Base-by-base conservation (phyloP, 495 filamentous ascomycete species). In the Sabuloglossum arenarium region DNA sequence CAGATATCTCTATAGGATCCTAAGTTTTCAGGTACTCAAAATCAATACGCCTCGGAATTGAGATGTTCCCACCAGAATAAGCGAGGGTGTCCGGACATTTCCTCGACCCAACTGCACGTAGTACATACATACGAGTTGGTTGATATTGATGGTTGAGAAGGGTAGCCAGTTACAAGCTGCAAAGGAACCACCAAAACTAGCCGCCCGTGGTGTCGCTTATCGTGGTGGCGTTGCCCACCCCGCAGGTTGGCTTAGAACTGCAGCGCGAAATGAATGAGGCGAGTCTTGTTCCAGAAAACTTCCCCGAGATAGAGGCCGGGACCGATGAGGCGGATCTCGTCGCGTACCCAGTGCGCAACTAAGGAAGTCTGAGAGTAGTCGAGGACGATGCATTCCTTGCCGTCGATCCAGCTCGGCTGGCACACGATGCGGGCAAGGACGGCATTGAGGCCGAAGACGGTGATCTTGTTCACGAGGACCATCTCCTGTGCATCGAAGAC, bases 361-460 rank as follows among this genome's bases (percentile, higher is more conserved):
- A 55, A 5, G 30, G 53, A 55, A 23, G 53, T 55, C 53, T 55
- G 29, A 3, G 53, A 55, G 53, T 55, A 55, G 53, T 55, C 53
- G 53, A 55, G 53, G 53, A 55, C n/a, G 53, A 55, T 50, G 53
- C 30, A 55, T 50, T 55, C 29, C 53, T 55, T 55, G 53, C 53
- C 53, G 31, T 55, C 53, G 53, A 55, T 12, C 53, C 29, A 51
- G 32, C 53, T 55, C 30, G 53, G 53, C 53, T 21, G 28, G 28
- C 29, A 3, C 2, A 16, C 3, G 29, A 55, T 21, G n/a, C n/a
- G 30, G 31, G 53, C 53, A 11, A 55, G 32, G 53, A 55, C 46
- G 53, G 53, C 53, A 16, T 30, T 37, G 27, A 55, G 53, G 19
- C 53, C 29, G 29, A 55, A 55, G 10, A 50, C 53, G 3, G 30